Evolutionary conservation across 805 yeast genomes (phyloP).

Genomic region (Cephaloascus fragrans): DNA sequence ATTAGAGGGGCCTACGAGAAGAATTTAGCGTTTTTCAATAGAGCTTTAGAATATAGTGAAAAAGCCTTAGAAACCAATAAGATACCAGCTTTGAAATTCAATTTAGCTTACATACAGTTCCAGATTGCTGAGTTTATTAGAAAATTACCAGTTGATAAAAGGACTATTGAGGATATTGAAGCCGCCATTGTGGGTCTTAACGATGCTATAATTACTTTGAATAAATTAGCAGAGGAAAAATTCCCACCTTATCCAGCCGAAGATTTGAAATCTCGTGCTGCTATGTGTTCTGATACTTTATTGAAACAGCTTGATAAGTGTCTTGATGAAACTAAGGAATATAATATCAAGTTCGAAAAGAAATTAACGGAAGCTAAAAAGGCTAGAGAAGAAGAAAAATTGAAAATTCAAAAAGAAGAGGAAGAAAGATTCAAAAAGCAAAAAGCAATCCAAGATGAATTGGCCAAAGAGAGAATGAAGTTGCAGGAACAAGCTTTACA

Average conservation of each 20-base stretch:
- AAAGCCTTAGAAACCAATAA: slow-evolving; percentile 38
- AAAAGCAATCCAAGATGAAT: slow-evolving; percentile 34
- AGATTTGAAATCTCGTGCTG: slow-evolving; percentile 80
- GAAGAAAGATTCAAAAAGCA: slow-evolving; percentile 31
- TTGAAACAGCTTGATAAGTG: slow-evolving; percentile 61
- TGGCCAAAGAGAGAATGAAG: slow-evolving; percentile 33
- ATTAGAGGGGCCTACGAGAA: slow-evolving; percentile 64
- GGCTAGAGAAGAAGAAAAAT: slow-evolving; percentile 47
- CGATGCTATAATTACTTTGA: slow-evolving; percentile 51
- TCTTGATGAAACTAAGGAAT: slow-evolving; percentile 61
- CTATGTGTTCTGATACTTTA: slow-evolving; percentile 71
- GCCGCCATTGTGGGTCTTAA: slow-evolving; percentile 46
- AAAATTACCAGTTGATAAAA: slow-evolving; percentile 44
- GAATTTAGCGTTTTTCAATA: slow-evolving; percentile 47
- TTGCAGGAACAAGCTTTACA: slow-evolving; percentile 43
- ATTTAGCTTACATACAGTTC: slow-evolving; percentile 74
- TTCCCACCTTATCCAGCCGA: slow-evolving; percentile 71
- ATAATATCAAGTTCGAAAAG: slow-evolving; percentile 44
- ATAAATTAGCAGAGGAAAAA: slow-evolving; percentile 44
- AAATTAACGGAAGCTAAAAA: slow-evolving; percentile 70
- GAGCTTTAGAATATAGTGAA: slow-evolving; percentile 53
- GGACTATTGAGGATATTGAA: slow-evolving; percentile 55
- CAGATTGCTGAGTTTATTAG: slow-evolving; percentile 79
- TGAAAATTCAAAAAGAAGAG: slow-evolving; percentile 21
- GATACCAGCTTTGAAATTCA: slow-evolving; percentile 51